Evolutionary conservation across 106 monocot species (phyloP).

Genomic region (Dendrobium huoshanense): DNA sequence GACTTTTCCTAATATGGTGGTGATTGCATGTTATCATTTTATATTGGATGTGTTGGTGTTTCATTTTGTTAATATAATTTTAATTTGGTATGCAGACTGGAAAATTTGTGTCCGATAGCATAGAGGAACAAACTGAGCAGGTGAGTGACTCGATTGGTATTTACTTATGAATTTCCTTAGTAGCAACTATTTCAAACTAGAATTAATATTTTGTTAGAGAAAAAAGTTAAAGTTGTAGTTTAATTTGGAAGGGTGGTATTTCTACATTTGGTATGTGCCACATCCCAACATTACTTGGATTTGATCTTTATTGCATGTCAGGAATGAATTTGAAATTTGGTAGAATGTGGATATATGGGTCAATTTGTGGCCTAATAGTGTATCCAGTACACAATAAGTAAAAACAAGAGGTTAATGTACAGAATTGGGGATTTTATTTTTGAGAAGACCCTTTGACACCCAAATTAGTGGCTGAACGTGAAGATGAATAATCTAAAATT

Average conservation of each 20-base stretch:
- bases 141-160: slow-evolving; percentile 14
- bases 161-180: neutral
- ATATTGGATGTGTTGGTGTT: neutral
- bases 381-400: too few relatives aligned
- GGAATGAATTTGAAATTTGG: too few relatives aligned
- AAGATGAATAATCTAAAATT: too few relatives aligned
- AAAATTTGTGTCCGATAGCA: slow-evolving; percentile 65
- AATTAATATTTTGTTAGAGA: neutral
- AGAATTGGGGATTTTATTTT: too few relatives aligned
- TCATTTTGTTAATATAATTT: neutral
- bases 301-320: neutral
- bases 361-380: too few relatives aligned
- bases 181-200: neutral
- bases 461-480: too few relatives aligned
- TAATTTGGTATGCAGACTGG: slow-evolving; percentile 54
- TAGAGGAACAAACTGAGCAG: slow-evolving; percentile 90
- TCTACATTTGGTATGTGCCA: neutral
- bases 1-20: neutral
- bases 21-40: neutral
- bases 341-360: too few relatives aligned
- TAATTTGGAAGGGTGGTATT: neutral
- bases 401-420: too few relatives aligned
- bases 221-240: neutral
- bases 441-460: too few relatives aligned
- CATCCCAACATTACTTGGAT: neutral